phyloP scores from a whole-genome alignment of 495 filamentous ascomycete species.

The Aspergillus hancockii region DNA sequence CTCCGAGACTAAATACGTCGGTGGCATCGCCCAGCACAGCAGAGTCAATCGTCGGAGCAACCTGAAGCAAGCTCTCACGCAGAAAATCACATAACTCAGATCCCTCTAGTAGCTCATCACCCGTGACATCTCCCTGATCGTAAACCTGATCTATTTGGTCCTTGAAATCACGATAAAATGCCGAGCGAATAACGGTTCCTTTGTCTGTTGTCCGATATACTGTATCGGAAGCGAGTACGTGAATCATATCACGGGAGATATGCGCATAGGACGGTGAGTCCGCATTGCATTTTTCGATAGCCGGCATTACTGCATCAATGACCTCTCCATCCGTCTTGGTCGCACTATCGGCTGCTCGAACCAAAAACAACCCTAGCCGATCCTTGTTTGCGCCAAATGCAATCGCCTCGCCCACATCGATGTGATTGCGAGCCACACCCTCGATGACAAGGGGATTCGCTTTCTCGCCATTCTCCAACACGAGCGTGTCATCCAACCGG shows the following conservation, averaged over 20 bases:
- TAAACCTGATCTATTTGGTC: constrained; percentile 47
- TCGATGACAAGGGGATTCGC: constrained; percentile 62
- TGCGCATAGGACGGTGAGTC: constrained; percentile 48
- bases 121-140: constrained; percentile 20
- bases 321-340: constrained; percentile 35
- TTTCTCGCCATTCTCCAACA: constrained; percentile 63
- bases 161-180: constrained; percentile 46
- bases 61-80: constrained; percentile 18
- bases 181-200: constrained; percentile 51
- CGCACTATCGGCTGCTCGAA: constrained; percentile 31
- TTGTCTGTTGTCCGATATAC: constrained; percentile 53
- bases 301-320: constrained; percentile 45
- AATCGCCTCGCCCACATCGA: constrained; percentile 30
- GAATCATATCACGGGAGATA: constrained; percentile 51
- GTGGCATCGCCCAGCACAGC: constrained; percentile 23
- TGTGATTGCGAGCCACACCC: constrained; percentile 31
- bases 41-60: constrained; percentile 17
- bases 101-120: constrained; percentile 12
- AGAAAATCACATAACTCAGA: constrained; percentile 23
- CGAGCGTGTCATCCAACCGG: constrained; percentile 58
- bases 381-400: constrained; percentile 32
- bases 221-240: constrained; percentile 36
- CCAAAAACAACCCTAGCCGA: constrained; percentile 40
- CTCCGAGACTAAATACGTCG: constrained; percentile 49
- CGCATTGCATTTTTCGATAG: constrained; percentile 44